Conservation (phyloP, 345 rosid species). For the Theobroma cacao region DNA sequence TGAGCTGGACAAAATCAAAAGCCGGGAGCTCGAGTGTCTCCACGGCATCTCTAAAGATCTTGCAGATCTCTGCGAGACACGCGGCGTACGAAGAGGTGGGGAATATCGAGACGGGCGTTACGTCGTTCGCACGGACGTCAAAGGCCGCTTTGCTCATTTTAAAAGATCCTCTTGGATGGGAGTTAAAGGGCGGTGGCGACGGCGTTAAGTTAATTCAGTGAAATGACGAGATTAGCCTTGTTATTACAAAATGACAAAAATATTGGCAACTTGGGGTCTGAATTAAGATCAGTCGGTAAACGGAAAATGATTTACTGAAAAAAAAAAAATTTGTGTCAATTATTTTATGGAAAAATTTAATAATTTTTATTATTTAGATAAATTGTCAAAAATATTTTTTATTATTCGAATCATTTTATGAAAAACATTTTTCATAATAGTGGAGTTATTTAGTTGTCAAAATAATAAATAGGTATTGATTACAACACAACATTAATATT, state of each 20-base stretch:
- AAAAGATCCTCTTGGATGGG: neutral
- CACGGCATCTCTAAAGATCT: slow-evolving; percentile 19
- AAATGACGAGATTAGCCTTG: neutral
- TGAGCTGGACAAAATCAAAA: slow-evolving; percentile 53
- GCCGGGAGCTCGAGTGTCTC: slow-evolving; percentile 17
- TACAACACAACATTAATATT: no score
- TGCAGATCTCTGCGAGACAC: slow-evolving; percentile 17
- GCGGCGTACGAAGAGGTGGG: neutral
- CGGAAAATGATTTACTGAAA: no score
- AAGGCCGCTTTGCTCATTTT: neutral
- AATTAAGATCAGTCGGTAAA: neutral
- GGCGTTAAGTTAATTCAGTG: neutral
- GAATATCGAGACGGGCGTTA: neutral
- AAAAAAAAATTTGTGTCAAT: no score
- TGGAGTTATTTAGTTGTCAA: no score
- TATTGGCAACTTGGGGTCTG: neutral
- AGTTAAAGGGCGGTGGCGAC: neutral
- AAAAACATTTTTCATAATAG: no score
- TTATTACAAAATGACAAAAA: neutral
- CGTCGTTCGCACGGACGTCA: slow-evolving; percentile 14
- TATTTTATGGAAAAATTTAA: no score
- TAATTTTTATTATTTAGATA: no score
- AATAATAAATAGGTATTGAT: no score
- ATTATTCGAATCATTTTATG: no score
- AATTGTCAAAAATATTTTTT: no score